phyloP scores from a whole-genome alignment of 768 basidiomycete species.

The Russula foetens region DNA sequence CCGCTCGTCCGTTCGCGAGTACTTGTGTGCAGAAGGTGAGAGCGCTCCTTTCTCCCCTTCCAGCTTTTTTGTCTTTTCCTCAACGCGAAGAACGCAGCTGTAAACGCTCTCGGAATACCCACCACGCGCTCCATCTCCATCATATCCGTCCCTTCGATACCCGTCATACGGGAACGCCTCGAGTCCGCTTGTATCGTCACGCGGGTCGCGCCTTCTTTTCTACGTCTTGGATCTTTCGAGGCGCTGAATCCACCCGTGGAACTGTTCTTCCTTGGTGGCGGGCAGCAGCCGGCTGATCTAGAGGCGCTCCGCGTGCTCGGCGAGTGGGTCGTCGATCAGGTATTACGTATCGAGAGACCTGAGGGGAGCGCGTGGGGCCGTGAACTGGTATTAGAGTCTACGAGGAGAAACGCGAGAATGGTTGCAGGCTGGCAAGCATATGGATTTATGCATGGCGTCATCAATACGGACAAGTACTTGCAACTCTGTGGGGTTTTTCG shows the following conservation, averaged over 20 bases:
- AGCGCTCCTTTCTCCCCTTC: constrained; percentile 13
- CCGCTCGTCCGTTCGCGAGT: constrained; percentile 93
- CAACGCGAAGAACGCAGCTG: constrained; percentile 32
- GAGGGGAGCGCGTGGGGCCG: constrained; percentile 48
- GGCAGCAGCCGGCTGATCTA: constrained; percentile 64
- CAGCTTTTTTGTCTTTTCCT: not conserved
- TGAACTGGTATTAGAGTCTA: constrained; percentile 66
- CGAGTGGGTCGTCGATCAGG: constrained; percentile 60
- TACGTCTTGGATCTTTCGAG: constrained; percentile 89
- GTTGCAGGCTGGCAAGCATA: constrained; percentile 94
- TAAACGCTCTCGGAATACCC: constrained; percentile 78
- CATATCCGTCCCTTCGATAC: constrained; percentile 60
- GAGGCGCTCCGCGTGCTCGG: constrained; percentile 70
- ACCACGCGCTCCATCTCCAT: constrained; percentile 84
- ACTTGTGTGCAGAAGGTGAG: constrained; percentile 82
- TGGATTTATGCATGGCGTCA: constrained; percentile 93
- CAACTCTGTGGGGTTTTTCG: not conserved
- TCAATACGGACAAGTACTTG: constrained; percentile 92
- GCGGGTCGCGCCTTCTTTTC: constrained; percentile 81
- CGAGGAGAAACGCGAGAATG: constrained; percentile 83
- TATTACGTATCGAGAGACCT: constrained; percentile 40
- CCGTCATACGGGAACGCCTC: constrained; percentile 64
- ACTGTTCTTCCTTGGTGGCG: constrained; percentile 66
- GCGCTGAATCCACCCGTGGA: constrained; percentile 64
- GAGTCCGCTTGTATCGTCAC: constrained; percentile 71